Evolutionary conservation across 2,329 filamentous ascomycete genomes (phyloP).

Genomic region (Rutstroemia sydowiana): DNA sequence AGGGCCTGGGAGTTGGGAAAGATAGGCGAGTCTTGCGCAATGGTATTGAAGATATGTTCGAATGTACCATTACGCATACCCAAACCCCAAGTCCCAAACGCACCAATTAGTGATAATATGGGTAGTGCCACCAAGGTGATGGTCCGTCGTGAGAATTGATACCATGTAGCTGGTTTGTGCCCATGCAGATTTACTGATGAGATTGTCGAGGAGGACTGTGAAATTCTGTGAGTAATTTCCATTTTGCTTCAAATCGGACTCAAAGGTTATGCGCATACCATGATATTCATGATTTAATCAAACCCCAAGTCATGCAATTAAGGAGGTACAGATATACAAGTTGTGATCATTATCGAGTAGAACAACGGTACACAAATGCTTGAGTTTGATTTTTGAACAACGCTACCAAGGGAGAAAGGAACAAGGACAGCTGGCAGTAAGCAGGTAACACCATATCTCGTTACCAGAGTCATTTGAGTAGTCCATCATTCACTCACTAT

Average conservation of each 20-base stretch:
- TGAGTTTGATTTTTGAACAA: no score
- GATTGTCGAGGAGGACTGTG: constrained; percentile 5
- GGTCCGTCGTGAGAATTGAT: constrained; percentile 13
- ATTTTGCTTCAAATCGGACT: no score
- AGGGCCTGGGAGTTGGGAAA: constrained; percentile 16
- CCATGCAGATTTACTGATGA: constrained; percentile 4
- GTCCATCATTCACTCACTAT: no score
- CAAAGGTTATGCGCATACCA: constrained; percentile 1
- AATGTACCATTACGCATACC: constrained; percentile 20
- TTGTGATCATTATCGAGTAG: not conserved
- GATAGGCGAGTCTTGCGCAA: constrained; percentile 2
- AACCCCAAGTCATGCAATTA: no score
- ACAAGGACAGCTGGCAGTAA: not conserved
- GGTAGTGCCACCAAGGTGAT: constrained; percentile 17
- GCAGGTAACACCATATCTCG: no score
- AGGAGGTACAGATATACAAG: not conserved
- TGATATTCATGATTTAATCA: not conserved
- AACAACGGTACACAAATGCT: no score
- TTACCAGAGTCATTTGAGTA: no score
- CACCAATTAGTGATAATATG: constrained; percentile 16
- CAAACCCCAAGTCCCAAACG: constrained; percentile 15
- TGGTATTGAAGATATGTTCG: constrained; percentile 9
- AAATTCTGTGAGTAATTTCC: not conserved
- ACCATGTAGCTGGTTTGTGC: constrained; percentile 9
- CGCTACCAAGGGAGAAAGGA: no score